phyloP scores from a whole-genome alignment of 305 asterid genomes.

The Rubia tinctorum region DNA sequence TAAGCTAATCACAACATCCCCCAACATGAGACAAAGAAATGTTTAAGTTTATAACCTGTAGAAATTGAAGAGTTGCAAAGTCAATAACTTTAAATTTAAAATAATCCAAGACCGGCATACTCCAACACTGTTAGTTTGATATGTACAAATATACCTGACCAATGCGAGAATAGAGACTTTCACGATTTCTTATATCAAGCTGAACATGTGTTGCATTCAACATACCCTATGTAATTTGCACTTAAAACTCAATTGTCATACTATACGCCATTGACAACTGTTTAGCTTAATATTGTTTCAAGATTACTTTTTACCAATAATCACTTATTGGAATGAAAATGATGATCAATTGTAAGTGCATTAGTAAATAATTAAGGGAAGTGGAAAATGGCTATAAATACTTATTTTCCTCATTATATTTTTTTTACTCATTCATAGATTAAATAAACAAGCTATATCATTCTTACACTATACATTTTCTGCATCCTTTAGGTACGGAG shows the following conservation, averaged over 20 bases:
- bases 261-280: background rate
- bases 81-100: no score
- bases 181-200: constrained; percentile 61
- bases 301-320: no score
- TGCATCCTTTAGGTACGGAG: constrained; percentile 87
- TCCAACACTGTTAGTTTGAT: background rate
- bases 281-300: background rate
- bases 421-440: background rate
- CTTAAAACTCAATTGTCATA: constrained; percentile 7
- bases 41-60: background rate
- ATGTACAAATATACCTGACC: constrained; percentile 44
- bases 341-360: background rate
- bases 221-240: constrained; percentile 71
- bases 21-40: constrained; percentile 46
- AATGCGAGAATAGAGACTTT: constrained; percentile 46
- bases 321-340: no score
- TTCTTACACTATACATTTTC: constrained; percentile 54
- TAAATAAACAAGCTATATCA: background rate
- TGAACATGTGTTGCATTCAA: constrained; percentile 76
- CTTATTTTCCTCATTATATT: background rate
- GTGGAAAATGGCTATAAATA: background rate
- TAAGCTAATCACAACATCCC: constrained; percentile 87
- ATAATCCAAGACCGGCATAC: background rate
- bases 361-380: background rate
- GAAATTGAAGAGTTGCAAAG: background rate